phyloP scores from a whole-genome alignment of 306 rosid genomes.

The cucumber (Cucumis sativus) region DNA sequence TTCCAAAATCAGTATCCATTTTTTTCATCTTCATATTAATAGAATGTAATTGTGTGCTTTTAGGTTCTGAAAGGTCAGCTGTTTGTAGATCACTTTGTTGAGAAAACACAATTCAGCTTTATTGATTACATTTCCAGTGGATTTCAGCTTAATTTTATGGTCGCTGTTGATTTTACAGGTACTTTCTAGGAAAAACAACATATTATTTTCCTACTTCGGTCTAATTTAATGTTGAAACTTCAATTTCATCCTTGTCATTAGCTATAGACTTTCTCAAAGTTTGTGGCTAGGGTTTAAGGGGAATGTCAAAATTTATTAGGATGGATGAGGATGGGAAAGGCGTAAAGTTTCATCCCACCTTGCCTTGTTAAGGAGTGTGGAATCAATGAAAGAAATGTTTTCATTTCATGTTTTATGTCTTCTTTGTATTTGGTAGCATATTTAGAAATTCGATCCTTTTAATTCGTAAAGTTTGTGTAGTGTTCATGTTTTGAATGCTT shows the following conservation, averaged over 20 bases:
- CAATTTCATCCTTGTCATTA: neutral
- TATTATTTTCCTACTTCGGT: neutral
- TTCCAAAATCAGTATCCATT: neutral
- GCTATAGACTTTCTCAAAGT: neutral
- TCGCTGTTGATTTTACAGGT: conserved; percentile 90
- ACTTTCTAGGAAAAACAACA: neutral
- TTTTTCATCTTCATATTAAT: neutral
- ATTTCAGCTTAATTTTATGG: conserved; percentile 88
- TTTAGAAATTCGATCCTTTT: too few relatives aligned
- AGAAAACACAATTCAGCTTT: conserved; percentile 62
- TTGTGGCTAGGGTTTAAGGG: neutral
- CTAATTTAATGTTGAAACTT: neutral
- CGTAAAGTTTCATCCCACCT: too few relatives aligned
- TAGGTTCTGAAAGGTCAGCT: conserved; percentile 68
- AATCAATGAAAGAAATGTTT: too few relatives aligned
- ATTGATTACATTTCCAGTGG: conserved; percentile 81
- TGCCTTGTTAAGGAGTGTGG: too few relatives aligned
- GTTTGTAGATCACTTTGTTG: conserved; percentile 55
- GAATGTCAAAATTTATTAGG: too few relatives aligned
- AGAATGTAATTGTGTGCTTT: neutral
- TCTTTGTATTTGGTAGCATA: too few relatives aligned
- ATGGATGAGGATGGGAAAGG: too few relatives aligned
- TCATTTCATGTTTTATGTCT: too few relatives aligned
- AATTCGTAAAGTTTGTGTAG: neutral
- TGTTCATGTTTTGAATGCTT: neutral